A percentile compares a stretch with the other conserved stretches of the same genome.
These are phyloP conservation scores for Arachis hypogaea DNA, from an alignment of 306 rosid species.

Conservation along the genomic window DNA sequence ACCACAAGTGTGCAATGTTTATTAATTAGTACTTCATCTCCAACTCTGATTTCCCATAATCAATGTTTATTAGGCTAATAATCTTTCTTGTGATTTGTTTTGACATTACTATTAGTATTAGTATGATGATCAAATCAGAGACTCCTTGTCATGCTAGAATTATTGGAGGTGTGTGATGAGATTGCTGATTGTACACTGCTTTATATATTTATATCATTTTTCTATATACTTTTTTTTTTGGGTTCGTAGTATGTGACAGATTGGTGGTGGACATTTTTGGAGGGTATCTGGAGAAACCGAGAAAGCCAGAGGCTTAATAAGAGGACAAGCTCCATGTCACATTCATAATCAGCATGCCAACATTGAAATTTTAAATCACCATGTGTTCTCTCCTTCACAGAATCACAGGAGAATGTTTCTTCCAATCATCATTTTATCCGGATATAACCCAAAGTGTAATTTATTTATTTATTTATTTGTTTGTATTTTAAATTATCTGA, in stretches of 20 bases:
- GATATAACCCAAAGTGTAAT: no score
- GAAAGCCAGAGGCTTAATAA: constrained; percentile 30
- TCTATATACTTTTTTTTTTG: constrained; percentile 9
- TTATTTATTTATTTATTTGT: no score
- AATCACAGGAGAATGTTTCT: no score
- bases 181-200: constrained; percentile 30
- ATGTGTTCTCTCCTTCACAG: not conserved
- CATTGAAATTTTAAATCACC: not conserved
- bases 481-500: no score
- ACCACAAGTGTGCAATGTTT: constrained; percentile 14
- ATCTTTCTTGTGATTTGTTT: no score
- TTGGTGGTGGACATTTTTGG: not conserved
- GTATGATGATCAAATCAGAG: constrained; percentile 33
- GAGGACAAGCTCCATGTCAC: constrained; percentile 8
- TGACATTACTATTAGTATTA: no score
- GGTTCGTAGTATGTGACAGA: constrained; percentile 31
- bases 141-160: constrained; percentile 22
- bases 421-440: no score
- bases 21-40: not conserved
- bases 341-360: constrained; percentile 32
- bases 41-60: no score
- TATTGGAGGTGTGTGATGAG: constrained; percentile 47
- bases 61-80: no score
- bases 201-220: not conserved
- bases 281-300: not conserved